Base-by-base conservation (phyloP, 2,329 filamentous ascomycete species). In the Trichoderma sp. region DNA sequence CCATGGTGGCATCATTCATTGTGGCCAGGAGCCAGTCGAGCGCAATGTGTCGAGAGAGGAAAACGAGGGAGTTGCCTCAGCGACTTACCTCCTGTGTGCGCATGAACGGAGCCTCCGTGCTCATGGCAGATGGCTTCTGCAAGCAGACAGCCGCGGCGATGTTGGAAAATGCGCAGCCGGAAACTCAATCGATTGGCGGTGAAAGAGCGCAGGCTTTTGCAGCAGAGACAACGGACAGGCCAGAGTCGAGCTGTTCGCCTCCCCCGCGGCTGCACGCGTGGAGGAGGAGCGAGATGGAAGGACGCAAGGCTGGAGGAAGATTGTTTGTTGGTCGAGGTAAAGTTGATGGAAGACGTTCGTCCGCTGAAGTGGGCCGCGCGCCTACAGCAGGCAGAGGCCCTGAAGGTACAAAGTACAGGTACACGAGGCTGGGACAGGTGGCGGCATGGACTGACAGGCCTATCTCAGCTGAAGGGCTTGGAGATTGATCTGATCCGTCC, bases 1-100 rank as follows among this genome's bases (percentile, higher is more conserved):
- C 85, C 85, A 85, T 76, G 9, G 67, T 61, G 73, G 81, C 83
- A 87, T 87, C 85, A 84, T 81, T 72, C 70, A 73, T 75, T 58
- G 43, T 56, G 17, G 39, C 17, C 55, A 67, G 34, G 50, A 63
- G 17, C 24, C 43, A 12, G 55, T 17, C 19, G 52, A 10, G 19
- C 9, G 30, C 51, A 15, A 14, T 14, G 28, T 43, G 21, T 44
- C n/a, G 17, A 57, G 3, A 19, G 28, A 43, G 47, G 15, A 34
- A 50, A 41, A 34, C 14, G n/a, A 34, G 26, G 30, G 6, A 12
- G 41, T 10, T 34, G 50, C 17, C 43, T 14, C 34, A 34, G 51
- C 34, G n/a, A 63, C 59, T 63, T 55, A 63, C 59, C 47, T 63
- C 21, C 21, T 24, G 21, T 55, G 41, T 12, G 43, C 9, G 15